Evolutionary conservation across 2,329 filamentous ascomycete species (phyloP).

Genomic region (Monosporascus ibericus): DNA sequence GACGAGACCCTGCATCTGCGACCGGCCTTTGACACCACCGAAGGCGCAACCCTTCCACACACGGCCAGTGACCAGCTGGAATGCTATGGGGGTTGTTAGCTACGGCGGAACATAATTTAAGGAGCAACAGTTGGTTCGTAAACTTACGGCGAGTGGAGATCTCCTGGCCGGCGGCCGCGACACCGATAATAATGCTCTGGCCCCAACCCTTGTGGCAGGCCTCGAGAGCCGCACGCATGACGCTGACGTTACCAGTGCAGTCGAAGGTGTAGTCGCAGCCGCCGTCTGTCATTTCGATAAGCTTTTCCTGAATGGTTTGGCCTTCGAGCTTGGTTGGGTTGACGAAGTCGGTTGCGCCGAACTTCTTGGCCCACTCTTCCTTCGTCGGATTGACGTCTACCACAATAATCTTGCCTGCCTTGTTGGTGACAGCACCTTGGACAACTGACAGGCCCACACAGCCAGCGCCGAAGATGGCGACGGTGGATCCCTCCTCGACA

Average conservation of each 20-base stretch:
- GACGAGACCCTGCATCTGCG: conserved; percentile 82
- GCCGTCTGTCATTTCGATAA: conserved; percentile 96
- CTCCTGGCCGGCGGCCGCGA: conserved; percentile 92
- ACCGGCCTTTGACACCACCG: conserved; percentile 94
- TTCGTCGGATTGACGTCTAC: conserved; percentile 78
- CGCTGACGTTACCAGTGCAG: conserved; percentile 93
- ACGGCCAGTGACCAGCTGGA: conserved; percentile 96
- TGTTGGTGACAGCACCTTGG: conserved; percentile 84
- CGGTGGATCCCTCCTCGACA: conserved; percentile 81
- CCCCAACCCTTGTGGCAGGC: conserved; percentile 99
- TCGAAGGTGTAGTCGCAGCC: conserved; percentile 99
- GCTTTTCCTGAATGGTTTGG: conserved; percentile 82
- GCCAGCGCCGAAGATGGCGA: conserved; percentile 91
- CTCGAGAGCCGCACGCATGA: conserved; percentile 89
- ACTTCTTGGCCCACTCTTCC: conserved; percentile 88
- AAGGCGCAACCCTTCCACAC: conserved; percentile 98
- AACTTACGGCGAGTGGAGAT: conserved; percentile 85
- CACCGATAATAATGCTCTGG: conserved; percentile 94
- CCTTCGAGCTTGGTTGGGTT: conserved; percentile 77
- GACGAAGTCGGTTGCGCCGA: conserved; percentile 94
- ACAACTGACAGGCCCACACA: conserved; percentile 95
- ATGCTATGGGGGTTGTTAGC: conserved; percentile 52
- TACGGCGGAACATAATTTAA: background rate
- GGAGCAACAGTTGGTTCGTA: background rate
- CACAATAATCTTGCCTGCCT: conserved; percentile 70